Evolutionary conservation across 164 flowering plant genomes (phyloP), one percentile per base, ranked within the genome.

Genomic region (Liquidambar formosana): DNA sequence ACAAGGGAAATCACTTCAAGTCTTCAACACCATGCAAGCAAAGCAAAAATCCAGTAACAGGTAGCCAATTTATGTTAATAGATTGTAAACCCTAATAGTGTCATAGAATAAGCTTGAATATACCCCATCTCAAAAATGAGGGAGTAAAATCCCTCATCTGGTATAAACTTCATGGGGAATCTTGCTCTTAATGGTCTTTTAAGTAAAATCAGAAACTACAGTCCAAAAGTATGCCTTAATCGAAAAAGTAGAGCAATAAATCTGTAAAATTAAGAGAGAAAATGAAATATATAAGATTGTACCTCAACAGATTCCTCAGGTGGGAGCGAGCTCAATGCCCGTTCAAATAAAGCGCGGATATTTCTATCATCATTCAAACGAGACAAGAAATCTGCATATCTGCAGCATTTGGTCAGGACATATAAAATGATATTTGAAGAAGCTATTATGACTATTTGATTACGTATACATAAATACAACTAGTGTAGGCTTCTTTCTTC

Each of bases 281-380:
- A 44, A 12, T 19, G 10, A 38, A 59, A 33, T 3, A 56, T 16
- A 19, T 5, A 49, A 10, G 41, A 57, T 15, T 27, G n/a, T 70
- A 92, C 99, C 97, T 92, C 97, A 43, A 85, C 81, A 73, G 99
- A 91, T 64, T 86, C 88, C 71, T 90, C 90, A 10, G 90, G 83
- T 18, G 97, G 97, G 44, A 94, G 92, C 43, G 92, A 81, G 75
- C 91, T 92, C 72, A 94, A 73, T 15, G 97, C 95, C n/a, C 99
- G 84, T 78, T 94, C 97, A 83, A 94, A 94, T 65, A 94, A 82
- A 61, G 97, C 99, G 44, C 97, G 84, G 23, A 91, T 87, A 75
- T 94, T 94, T 75, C 93, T 84, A 73, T 94, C 97, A 85, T 94
- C 99, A 83, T 92, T 94, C 78, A 94, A 80, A 26, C 95, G 95